Percentiles rank a stretch among this genome's conserved stretches.
Evolutionary conservation across 768 basidiomycete genomes (phyloP).

Genomic region (Leccinum incarnatum): DNA sequence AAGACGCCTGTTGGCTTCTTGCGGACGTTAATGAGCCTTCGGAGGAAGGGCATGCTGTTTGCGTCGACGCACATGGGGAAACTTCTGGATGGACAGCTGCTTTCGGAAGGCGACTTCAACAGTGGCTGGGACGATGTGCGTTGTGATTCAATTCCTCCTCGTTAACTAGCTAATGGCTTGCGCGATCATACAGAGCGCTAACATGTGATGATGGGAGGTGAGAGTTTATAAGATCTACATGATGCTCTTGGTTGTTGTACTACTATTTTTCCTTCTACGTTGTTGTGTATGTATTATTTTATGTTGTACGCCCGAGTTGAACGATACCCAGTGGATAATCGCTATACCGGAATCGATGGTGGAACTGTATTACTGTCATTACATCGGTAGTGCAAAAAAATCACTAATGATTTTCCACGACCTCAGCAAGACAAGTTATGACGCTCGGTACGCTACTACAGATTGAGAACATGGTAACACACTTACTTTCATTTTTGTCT

Average conservation of each 20-base stretch:
- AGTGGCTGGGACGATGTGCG: background rate
- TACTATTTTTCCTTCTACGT: background rate
- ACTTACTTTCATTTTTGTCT: too few relatives aligned
- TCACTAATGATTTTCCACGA: too few relatives aligned
- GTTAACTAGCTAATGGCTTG: background rate
- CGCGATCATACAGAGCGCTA: background rate
- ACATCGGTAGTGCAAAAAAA: too few relatives aligned
- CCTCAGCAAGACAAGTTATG: too few relatives aligned
- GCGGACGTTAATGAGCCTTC: slow-evolving; percentile 20
- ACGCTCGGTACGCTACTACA: too few relatives aligned
- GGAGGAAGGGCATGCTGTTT: slow-evolving; percentile 41
- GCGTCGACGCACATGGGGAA: slow-evolving; percentile 41
- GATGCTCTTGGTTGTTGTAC: background rate
- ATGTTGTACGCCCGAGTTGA: background rate
- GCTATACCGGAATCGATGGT: too few relatives aligned
- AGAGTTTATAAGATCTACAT: background rate
- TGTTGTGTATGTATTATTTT: background rate
- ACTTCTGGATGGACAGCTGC: slow-evolving; percentile 29
- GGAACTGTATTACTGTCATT: too few relatives aligned
- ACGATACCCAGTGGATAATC: too few relatives aligned
- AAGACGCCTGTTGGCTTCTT: slow-evolving; percentile 34
- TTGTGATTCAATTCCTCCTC: background rate
- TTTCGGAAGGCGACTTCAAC: slow-evolving; percentile 17
- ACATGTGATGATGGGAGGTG: background rate
- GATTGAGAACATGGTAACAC: too few relatives aligned